These are phyloP conservation scores for Dipodascus geniculatus DNA, from an alignment of 805 yeast species.

Conservation along the genomic window DNA sequence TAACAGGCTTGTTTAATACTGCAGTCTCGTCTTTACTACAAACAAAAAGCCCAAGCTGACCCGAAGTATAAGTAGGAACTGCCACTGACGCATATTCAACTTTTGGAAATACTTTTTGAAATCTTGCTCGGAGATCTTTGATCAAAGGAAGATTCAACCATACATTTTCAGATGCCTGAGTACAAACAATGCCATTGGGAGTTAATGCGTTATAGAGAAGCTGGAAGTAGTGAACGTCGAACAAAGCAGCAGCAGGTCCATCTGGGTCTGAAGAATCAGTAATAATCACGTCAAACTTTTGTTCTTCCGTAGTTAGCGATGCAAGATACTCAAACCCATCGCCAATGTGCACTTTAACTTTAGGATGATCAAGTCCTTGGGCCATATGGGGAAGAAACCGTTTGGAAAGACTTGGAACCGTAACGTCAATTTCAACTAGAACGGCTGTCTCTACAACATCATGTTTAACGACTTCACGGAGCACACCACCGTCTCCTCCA, in stretches of 20 bases:
- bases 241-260: constrained; percentile 92
- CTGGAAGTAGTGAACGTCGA: constrained; percentile 86
- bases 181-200: constrained; percentile 80
- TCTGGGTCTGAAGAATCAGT: constrained; percentile 98
- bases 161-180: constrained; percentile 60
- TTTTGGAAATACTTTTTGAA: constrained; percentile 68
- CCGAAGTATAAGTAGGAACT: constrained; percentile 82
- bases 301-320: constrained; percentile 58
- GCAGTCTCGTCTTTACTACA: constrained; percentile 45
- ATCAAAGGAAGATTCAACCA: constrained; percentile 77
- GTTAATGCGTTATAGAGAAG: constrained; percentile 80
- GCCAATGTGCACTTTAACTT: constrained; percentile 82
- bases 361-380: constrained; percentile 72
- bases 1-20: constrained; percentile 39
- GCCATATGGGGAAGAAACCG: constrained; percentile 83
- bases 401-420: constrained; percentile 79
- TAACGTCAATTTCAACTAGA: constrained; percentile 91
- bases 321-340: constrained; percentile 88
- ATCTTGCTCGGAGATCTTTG: constrained; percentile 61
- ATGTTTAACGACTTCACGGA: constrained; percentile 90
- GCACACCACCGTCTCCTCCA: constrained; percentile 98
- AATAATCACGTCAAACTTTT: constrained; percentile 86
- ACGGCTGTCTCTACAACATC: constrained; percentile 75
- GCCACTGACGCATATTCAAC: constrained; percentile 72
- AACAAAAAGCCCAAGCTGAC: constrained; percentile 71